Evolutionary conservation across 2,329 filamentous ascomycete species (phyloP), one percentile per base, ranked within the genome.

Genomic region (Colletotrichum cereale): DNA sequence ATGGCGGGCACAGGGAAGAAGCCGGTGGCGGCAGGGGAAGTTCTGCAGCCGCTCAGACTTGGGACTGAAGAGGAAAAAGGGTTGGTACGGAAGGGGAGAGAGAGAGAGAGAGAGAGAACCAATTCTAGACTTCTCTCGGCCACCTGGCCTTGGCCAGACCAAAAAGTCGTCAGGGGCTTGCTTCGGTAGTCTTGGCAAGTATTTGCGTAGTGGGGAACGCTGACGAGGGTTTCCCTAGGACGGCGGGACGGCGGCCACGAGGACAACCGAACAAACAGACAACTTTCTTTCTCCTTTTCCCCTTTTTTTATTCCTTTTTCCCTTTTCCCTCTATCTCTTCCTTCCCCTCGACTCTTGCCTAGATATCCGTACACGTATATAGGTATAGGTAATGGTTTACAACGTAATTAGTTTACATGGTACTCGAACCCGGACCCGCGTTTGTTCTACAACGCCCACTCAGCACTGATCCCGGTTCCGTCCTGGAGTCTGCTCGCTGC

Each of bases 131-230:
- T 26, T 48, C 11, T 34, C 26, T 53, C 29, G 11, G 26, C 50
- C 29, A 34, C 16, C 34, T 31, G 50, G 18, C 29, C 29, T 53
- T 31, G 50, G 18, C 29, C 29, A 11, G 31, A 53, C 18, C 34
- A n/a, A n/a, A 12, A 31, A n/a, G 16, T 44, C 26, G 42, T 50
- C 67, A 71, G 67, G 67, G 64, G 67, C 57, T 67, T 42, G 67
- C 57, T 67, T 42, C 50, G 5, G 21, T 26, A 18, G n/a, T n/a
- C 64, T 71, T 71, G 50, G 64, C 67, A 42, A 31, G n/a, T 36
- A 48, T 40, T 56, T 36, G n/a, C 21, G 21, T 42, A 18, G 55
- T 40, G 31, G 48, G 26, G 50, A n/a, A 14, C n/a, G 16, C 24
- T 52, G 44, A 11, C 62, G 50, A 64, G 50, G 48, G 38, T 26